Percentiles rank a stretch among this genome's conserved stretches.
These are phyloP conservation scores for Pyricularia sp. DNA, from an alignment of 2,329 filamentous ascomycete genomes.

Conservation along the genomic window DNA sequence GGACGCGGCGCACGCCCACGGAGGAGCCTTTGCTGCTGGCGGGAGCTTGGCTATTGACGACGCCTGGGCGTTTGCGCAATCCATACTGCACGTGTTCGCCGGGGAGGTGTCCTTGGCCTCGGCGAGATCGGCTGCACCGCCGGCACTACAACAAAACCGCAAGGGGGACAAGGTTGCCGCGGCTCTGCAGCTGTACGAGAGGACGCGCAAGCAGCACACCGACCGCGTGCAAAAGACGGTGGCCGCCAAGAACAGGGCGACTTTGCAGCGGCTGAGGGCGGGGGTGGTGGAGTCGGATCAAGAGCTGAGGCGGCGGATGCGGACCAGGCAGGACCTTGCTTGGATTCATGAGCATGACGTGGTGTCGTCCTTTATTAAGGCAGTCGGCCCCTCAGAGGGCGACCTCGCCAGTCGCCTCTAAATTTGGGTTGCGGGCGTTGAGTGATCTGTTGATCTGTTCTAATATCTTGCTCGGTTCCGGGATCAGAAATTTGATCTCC, in stretches of 20 bases:
- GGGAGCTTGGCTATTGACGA: constrained; percentile 30
- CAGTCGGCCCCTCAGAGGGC: background rate
- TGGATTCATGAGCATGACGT: constrained; percentile 40
- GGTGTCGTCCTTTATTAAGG: constrained; percentile 3
- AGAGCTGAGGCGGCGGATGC: constrained; percentile 24
- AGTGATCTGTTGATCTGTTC: too few species aligned
- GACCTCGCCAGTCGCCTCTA: background rate
- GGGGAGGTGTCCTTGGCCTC: background rate
- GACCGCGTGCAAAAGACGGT: constrained; percentile 25
- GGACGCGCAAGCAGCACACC: constrained; percentile 31
- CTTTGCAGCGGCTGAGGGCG: constrained; percentile 12
- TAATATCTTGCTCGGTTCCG: too few species aligned
- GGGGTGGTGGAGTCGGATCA: constrained; percentile 24
- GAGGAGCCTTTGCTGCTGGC: constrained; percentile 29
- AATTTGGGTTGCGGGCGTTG: background rate
- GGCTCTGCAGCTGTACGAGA: constrained; percentile 29
- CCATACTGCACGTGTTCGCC: constrained; percentile 26
- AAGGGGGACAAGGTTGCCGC: background rate
- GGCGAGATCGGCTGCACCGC: too few species aligned
- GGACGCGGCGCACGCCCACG: constrained; percentile 30
- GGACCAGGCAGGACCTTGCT: constrained; percentile 23
- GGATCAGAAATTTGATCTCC: too few species aligned
- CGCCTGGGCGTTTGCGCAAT: constrained; percentile 29
- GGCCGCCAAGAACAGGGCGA: constrained; percentile 18
- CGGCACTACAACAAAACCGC: too few species aligned